Evolutionary conservation across 768 basidiomycete species (phyloP).

Genomic region (Russula ochroleuca): DNA sequence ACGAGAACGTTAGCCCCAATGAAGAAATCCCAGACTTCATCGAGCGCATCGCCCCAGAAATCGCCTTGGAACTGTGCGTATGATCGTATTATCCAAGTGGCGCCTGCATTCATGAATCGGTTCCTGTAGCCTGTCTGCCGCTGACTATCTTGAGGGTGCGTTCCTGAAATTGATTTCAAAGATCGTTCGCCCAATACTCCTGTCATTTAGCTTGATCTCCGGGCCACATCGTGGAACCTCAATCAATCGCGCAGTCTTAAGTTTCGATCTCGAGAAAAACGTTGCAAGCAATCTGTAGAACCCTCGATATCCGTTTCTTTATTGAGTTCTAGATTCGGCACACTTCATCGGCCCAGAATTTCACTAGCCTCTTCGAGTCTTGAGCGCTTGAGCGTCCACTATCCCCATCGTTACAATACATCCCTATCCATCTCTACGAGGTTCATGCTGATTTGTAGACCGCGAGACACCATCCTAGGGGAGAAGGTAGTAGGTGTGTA

Average conservation of each 20-base stretch:
- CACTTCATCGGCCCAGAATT: not conserved
- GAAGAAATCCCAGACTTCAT: conserved; percentile 83
- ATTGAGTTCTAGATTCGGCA: not conserved
- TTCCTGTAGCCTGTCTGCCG: conserved; percentile 48
- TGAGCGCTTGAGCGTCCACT: not conserved
- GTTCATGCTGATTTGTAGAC: not conserved
- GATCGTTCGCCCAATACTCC: not conserved
- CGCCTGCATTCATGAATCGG: conserved; percentile 5
- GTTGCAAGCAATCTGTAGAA: not conserved
- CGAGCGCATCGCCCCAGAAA: conserved; percentile 81
- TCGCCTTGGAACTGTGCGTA: conserved; percentile 84
- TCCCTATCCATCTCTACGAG: not conserved
- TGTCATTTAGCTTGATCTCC: conserved; percentile 16
- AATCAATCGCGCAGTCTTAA: not conserved
- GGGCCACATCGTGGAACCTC: not conserved
- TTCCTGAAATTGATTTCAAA: not conserved
- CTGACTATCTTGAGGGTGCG: conserved; percentile 63
- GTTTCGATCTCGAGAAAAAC: not conserved
- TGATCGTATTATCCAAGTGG: not conserved
- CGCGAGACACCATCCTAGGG: not conserved
- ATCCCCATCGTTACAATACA: not conserved
- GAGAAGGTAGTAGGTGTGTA: not conserved
- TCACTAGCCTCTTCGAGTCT: not conserved
- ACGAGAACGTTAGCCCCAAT: conserved; percentile 61
- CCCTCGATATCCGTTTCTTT: not conserved